Evolutionary conservation across 202 grass and related monocot genomes (phyloP).

Genomic region (Panicum virgatum): DNA sequence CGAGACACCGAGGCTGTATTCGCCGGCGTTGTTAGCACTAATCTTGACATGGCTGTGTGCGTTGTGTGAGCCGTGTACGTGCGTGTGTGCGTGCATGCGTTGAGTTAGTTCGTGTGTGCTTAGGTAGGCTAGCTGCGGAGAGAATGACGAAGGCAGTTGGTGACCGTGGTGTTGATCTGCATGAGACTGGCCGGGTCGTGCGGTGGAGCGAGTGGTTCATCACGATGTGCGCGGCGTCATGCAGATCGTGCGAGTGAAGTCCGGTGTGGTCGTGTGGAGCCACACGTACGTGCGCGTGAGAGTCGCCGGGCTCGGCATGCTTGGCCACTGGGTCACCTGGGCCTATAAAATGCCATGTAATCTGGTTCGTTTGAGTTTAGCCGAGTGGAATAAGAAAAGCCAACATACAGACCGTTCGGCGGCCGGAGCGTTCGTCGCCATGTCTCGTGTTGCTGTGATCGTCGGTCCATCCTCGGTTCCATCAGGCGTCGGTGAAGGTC

Average conservation of each 20-base stretch:
- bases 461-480: too few species aligned
- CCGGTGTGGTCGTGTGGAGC: background rate
- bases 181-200: background rate
- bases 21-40: too few species aligned
- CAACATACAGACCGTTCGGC: too few species aligned
- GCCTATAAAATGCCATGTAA: background rate
- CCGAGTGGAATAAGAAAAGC: too few species aligned
- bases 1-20: constrained; percentile 23
- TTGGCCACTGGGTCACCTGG: background rate
- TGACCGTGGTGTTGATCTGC: background rate
- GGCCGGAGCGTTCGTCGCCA: too few species aligned
- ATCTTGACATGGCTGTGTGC: too few species aligned
- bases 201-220: background rate
- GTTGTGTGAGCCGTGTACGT: too few species aligned
- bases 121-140: background rate
- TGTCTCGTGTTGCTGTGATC: too few species aligned
- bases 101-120: background rate
- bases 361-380: background rate
- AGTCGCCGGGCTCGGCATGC: background rate
- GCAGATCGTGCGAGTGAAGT: background rate
- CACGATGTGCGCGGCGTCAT: background rate
- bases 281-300: background rate
- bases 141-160: background rate
- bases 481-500: constrained; percentile 54
- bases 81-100: background rate